Evolutionary conservation across 441 rosid genomes (phyloP), one percentile per base, ranked within the genome.

Genomic region (Corymbia calophylla): DNA sequence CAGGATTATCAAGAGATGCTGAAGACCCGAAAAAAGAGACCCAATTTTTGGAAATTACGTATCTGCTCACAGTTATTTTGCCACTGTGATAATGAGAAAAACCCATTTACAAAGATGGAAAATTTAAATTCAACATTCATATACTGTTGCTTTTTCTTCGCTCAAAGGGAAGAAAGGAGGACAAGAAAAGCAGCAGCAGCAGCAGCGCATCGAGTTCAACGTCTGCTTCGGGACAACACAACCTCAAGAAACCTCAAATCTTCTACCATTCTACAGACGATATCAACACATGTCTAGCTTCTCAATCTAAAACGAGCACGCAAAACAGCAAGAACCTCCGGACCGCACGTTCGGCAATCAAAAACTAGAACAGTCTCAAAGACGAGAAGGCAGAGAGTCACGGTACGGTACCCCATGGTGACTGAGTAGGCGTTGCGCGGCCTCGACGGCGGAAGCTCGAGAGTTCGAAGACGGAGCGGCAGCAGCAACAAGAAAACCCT

Each of bases 241-340:
- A 19, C 27, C n/a, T 12, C 84, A 13, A 44, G 51, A 1, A 77
- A 12, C 51, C 51, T 77, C 49, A 14, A 77, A 77, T 0, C 51
- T 31, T 12, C 51, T 0, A 39, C 51, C 0, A 23, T 27, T 12
- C 10, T 6, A 23, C 0, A 77, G 51, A 44, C 51, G n/a, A 77
- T 1, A 23, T 4, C 0, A 23, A 23, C 51, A 1, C 53, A 12
- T 0, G 14, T 1, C 84, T 23, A 77, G 53, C 84, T 77, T 77
- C 51, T 44, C 17, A 10, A 44, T 23, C 53, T 44, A 23, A 7
- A 12, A 12, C n/a, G 84, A 9, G 51, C 7, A 77, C 51, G 17
- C 51, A 23, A n/a, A 23, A 44, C n/a, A n/a, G 18, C 84, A 15
- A 44, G 84, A 77, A 44, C 84, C 32, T 6, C 32, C 18, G 68